A percentile compares a stretch with the other conserved stretches of the same genome.
Conservation (phyloP, 805 yeast species). For the Yueomyces sinensis region DNA sequence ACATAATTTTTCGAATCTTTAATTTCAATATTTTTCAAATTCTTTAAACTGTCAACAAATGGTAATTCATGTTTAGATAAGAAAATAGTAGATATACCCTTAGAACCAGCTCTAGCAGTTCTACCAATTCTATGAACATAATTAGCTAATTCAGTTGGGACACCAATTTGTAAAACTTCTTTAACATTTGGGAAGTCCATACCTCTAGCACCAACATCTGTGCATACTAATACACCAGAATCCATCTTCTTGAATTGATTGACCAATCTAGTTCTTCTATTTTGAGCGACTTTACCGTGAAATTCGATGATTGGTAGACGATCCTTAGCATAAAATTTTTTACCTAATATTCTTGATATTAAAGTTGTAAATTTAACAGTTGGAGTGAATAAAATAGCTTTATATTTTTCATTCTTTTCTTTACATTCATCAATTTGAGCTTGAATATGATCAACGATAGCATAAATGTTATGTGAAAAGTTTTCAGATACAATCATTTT, state of each 20-base stretch:
- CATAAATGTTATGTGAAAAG: conserved; percentile 45
- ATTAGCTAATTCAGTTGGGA: conserved; percentile 61
- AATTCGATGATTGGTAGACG: conserved; percentile 28
- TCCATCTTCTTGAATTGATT: conserved; percentile 35
- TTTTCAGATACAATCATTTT: conserved; percentile 40
- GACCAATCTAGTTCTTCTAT: conserved; percentile 48
- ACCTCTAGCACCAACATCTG: conserved; percentile 95
- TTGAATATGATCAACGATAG: conserved; percentile 40
- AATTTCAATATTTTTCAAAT: conserved; percentile 43
- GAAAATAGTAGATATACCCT: conserved; percentile 58
- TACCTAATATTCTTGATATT: conserved; percentile 33
- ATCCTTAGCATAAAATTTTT: conserved; percentile 15
- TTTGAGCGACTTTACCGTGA: conserved; percentile 69
- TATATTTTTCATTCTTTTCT: conserved; percentile 32
- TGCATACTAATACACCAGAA: conserved; percentile 55
- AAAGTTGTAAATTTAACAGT: conserved; percentile 59
- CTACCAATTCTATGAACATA: conserved; percentile 92
- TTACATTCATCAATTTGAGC: conserved; percentile 17
- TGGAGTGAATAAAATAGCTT: conserved; percentile 74
- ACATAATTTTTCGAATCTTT: conserved; percentile 29
- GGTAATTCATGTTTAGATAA: conserved; percentile 42
- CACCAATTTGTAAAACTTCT: conserved; percentile 73
- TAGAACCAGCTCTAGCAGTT: conserved; percentile 84
- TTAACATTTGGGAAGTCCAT: conserved; percentile 86
- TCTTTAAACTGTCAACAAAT: conserved; percentile 36